Conservation (phyloP, 2,329 filamentous ascomycete genomes). For the Fusarium nisikadoi region DNA sequence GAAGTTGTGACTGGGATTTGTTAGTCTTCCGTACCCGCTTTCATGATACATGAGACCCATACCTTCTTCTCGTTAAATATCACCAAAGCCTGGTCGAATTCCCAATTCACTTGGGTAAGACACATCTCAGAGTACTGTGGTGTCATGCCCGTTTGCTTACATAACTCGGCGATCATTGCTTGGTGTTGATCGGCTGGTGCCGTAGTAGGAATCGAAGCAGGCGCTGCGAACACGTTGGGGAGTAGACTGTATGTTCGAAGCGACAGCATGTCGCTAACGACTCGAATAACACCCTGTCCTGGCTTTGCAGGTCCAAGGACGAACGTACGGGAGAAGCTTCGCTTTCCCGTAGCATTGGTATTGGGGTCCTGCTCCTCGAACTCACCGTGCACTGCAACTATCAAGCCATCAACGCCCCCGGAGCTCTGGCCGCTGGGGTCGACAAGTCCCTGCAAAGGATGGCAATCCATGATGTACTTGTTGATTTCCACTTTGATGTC, state of each 20-base stretch:
- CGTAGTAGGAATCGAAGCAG: slow-evolving; percentile 38
- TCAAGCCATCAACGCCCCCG: slow-evolving; percentile 78
- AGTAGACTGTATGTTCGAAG: slow-evolving; percentile 72
- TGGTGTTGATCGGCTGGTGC: slow-evolving; percentile 62
- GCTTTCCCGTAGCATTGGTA: slow-evolving; percentile 68
- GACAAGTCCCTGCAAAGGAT: slow-evolving; percentile 75
- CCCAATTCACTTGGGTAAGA: slow-evolving; percentile 81
- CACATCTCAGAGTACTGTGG: slow-evolving; percentile 83
- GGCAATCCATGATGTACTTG: slow-evolving; percentile 87
- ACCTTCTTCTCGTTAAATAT: slow-evolving; percentile 83
- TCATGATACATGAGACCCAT: slow-evolving; percentile 41
- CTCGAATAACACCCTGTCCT: slow-evolving; percentile 72
- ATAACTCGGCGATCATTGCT: slow-evolving; percentile 79
- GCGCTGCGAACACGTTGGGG: slow-evolving; percentile 54
- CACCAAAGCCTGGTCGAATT: slow-evolving; percentile 77
- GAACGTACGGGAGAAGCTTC: slow-evolving; percentile 86
- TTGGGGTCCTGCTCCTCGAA: slow-evolving; percentile 77
- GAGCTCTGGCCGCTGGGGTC: slow-evolving; percentile 73
- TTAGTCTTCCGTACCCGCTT: slow-evolving; percentile 12
- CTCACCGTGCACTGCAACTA: slow-evolving; percentile 83
- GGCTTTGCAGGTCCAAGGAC: slow-evolving; percentile 79
- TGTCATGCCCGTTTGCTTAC: slow-evolving; percentile 82
- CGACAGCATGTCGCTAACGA: slow-evolving; percentile 82
- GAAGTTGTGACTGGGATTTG: slow-evolving; percentile 55
- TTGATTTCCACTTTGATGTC: slow-evolving; percentile 72